Conservation (phyloP, 208 protist species). For the Trypanosoma lewisi region DNA sequence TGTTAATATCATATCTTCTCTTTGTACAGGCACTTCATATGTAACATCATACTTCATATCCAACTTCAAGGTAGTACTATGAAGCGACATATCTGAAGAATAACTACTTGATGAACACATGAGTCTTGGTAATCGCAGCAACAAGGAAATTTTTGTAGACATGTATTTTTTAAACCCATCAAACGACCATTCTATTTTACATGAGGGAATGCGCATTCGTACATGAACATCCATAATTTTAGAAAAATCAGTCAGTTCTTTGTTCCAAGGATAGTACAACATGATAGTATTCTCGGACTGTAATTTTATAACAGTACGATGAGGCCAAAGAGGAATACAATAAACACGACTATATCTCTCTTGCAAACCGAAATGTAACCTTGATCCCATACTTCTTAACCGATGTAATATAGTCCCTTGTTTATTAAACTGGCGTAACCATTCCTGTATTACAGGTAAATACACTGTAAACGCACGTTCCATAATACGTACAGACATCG, state of each 20-base stretch:
- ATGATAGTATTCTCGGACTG: constrained; percentile 6
- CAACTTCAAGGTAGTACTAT: neutral
- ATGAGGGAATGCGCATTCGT: constrained; percentile 3
- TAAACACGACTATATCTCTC: neutral
- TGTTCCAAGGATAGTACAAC: constrained; percentile 13
- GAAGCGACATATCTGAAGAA: neutral
- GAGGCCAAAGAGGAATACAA: constrained; percentile 12
- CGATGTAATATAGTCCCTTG: constrained; percentile 10
- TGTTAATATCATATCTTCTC: neutral
- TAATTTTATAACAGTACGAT: constrained; percentile 10
- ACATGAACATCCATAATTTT: neutral
- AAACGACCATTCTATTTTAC: constrained; percentile 1
- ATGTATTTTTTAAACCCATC: constrained; percentile 9
- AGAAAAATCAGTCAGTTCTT: neutral
- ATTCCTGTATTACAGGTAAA: constrained; percentile 19
- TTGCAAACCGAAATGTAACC: constrained; percentile 16
- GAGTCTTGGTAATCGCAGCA: constrained; percentile 7
- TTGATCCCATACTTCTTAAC: constrained; percentile 21
- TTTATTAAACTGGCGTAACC: constrained; percentile 14
- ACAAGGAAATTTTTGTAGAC: neutral
- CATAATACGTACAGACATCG: neutral
- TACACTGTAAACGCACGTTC: constrained; percentile 14
- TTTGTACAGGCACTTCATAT: constrained; percentile 1
- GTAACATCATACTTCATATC: constrained; percentile 1
- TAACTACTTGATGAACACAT: neutral